Percentiles rank a stretch among this genome's conserved stretches.
Conservation (phyloP, 805 yeast species). For the Ogataea paradorogensis region DNA sequence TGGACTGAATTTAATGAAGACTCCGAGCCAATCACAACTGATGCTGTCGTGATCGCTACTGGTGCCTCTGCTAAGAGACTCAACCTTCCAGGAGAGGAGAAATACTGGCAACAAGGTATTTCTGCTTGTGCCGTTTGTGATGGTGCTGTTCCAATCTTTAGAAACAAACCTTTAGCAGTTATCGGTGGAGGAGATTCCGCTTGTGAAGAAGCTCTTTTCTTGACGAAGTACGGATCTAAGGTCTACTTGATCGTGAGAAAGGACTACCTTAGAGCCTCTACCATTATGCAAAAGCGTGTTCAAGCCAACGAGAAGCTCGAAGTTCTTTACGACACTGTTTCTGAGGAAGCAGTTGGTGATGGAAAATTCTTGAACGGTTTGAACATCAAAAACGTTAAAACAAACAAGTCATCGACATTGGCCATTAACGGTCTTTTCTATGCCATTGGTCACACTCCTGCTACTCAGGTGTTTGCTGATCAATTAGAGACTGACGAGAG, state of each 20-base stretch:
- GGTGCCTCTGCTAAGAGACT: constrained; percentile 98
- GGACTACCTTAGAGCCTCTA: constrained; percentile 90
- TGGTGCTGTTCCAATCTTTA: constrained; percentile 98
- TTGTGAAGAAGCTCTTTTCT: constrained; percentile 96
- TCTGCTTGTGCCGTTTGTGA: constrained; percentile 99
- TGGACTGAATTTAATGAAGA: constrained; percentile 98
- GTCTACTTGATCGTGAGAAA: constrained; percentile 92
- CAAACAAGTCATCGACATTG: constrained; percentile 66
- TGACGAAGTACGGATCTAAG: constrained; percentile 97
- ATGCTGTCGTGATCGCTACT: constrained; percentile 89
- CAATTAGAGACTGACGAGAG: constrained; percentile 82
- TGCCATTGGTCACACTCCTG: constrained; percentile 97
- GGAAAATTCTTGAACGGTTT: constrained; percentile 75
- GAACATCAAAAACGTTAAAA: constrained; percentile 64
- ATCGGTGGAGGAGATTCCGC: constrained; percentile 99
- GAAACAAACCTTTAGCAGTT: constrained; percentile 96
- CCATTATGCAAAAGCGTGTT: constrained; percentile 95
- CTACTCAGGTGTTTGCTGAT: constrained; percentile 73
- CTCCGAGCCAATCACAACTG: constrained; percentile 85
- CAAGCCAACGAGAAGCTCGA: constrained; percentile 83
- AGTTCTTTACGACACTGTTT: constrained; percentile 80
- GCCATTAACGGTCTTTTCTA: constrained; percentile 90
- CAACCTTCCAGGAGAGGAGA: constrained; percentile 92
- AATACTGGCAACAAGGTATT: constrained; percentile 98
- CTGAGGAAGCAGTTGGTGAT: constrained; percentile 89